Evolutionary conservation across 73 alveolate genomes (phyloP).

Genomic region (Paramecium biaurelia): DNA sequence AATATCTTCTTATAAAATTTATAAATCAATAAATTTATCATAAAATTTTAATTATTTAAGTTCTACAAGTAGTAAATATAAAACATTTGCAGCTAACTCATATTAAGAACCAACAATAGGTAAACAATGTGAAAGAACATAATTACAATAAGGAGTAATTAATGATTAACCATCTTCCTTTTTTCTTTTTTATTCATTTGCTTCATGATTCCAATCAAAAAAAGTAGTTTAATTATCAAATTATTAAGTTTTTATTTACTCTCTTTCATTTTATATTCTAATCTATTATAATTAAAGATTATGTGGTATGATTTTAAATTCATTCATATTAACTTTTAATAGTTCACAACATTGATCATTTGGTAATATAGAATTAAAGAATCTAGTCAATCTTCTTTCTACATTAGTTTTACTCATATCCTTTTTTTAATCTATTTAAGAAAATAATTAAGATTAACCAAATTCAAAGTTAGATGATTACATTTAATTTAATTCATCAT

Average conservation of each 20-base stretch:
- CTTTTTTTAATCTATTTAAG: background rate
- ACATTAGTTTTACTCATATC: background rate
- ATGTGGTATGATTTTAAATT: background rate
- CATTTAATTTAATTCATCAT: background rate
- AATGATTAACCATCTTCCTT: background rate
- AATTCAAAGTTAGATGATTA: background rate
- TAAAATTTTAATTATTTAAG: background rate
- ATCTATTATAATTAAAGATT: background rate
- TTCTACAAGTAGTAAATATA: constrained; percentile 15
- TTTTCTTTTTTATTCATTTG: background rate
- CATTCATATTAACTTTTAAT: background rate
- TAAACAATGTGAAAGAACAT: background rate
- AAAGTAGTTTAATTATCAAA: background rate
- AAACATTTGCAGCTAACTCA: background rate
- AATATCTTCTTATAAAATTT: background rate
- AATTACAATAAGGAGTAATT: constrained; percentile 15
- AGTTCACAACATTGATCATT: background rate
- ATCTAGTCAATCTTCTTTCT: background rate
- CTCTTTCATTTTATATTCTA: constrained; percentile 19
- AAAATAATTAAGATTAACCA: background rate
- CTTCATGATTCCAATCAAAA: constrained; percentile 48
- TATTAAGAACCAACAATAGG: background rate
- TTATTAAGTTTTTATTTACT: background rate
- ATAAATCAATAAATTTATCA: background rate
- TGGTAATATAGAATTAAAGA: constrained; percentile 2